phyloP scores from a whole-genome alignment of 2,329 filamentous ascomycete species.

The Hypomyces rosellus region DNA sequence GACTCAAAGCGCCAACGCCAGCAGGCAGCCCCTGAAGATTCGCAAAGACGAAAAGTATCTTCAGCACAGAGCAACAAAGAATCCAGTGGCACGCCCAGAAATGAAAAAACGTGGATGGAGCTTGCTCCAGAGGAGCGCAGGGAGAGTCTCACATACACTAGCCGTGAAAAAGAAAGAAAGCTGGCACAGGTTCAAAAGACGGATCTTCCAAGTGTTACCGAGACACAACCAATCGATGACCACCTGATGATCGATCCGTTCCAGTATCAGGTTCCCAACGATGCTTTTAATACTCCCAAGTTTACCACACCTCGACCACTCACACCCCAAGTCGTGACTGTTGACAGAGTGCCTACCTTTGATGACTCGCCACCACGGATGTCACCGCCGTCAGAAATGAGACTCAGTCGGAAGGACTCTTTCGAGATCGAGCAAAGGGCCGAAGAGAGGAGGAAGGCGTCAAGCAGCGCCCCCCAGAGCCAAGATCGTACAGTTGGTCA shows the following conservation, averaged over 20 bases:
- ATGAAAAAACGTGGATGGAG: constrained; percentile 23
- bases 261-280: constrained; percentile 49
- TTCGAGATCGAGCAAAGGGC: constrained; percentile 37
- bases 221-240: constrained; percentile 16
- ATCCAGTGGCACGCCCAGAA: constrained; percentile 10
- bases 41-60: too few relatives aligned
- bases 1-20: not conserved
- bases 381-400: constrained; percentile 22
- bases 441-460: constrained; percentile 23
- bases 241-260: constrained; percentile 47
- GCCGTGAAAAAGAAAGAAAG: constrained; percentile 19
- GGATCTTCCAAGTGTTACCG: not conserved
- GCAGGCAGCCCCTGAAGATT: too few relatives aligned
- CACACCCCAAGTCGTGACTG: constrained; percentile 46
- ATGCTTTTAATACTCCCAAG: constrained; percentile 43
- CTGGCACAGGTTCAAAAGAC: not conserved
- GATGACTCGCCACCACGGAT: constrained; percentile 27
- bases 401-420: constrained; percentile 44
- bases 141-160: constrained; percentile 18
- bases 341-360: constrained; percentile 49
- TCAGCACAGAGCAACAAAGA: too few relatives aligned
- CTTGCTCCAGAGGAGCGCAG: constrained; percentile 23
- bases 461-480: constrained; percentile 13
- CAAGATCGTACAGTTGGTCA: constrained; percentile 17
- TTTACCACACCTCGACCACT: constrained; percentile 30